Evolutionary conservation across 2,329 filamentous ascomycete species (phyloP), one percentile per base, ranked within the genome.

Genomic region (Penicillium concentricum): DNA sequence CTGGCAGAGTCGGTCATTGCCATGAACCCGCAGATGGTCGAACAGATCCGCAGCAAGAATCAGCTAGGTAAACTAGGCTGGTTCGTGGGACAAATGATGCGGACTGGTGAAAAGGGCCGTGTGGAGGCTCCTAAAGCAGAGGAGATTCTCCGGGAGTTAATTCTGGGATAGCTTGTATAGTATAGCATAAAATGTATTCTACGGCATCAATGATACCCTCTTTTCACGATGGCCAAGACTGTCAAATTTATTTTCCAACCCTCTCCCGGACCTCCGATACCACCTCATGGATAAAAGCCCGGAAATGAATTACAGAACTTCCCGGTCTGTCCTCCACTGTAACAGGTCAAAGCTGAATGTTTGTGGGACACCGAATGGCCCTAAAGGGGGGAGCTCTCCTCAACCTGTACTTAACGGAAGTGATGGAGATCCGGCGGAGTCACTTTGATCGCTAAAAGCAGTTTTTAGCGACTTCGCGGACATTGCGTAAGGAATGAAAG

Each of bases 41-140:
- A 79, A 52, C 81, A 85, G 51, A 85, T 89, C 48, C 76, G 80
- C 41, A 76, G 79, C 45, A 85, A 84, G 66, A 81, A 82, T 0
- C 84, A 87, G 61, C 75, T 78, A 30, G 84, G 85, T n/a, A 90
- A 89, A 71, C 70, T 87, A 7, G 85, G 84, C 65, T 89, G 83
- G 77, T 82, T 89, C 63, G 81, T 90, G 15, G 87, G 87, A 12
- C 83, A 87, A 70, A 87, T 89, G 83, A 85, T 89, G 74, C 78
- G 83, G 43, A 74, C 76, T 58, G 84, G 84, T 28, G 78, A 81
- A 28, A 83, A 84, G 57, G 85, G 85, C 0, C 82, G 82, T 1
- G 81, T 89, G 7, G 84, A 88, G 70, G 82, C 87, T 5, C 77
- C 78, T 55, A 80, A 79, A 65, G 86, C 85, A 10, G 82, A 83